A percentile compares a stretch with the other conserved stretches of the same genome.
Evolutionary conservation across 1,284 basidiomycete genomes (phyloP).

Genomic region (Cutaneotrichosporon sp.): DNA sequence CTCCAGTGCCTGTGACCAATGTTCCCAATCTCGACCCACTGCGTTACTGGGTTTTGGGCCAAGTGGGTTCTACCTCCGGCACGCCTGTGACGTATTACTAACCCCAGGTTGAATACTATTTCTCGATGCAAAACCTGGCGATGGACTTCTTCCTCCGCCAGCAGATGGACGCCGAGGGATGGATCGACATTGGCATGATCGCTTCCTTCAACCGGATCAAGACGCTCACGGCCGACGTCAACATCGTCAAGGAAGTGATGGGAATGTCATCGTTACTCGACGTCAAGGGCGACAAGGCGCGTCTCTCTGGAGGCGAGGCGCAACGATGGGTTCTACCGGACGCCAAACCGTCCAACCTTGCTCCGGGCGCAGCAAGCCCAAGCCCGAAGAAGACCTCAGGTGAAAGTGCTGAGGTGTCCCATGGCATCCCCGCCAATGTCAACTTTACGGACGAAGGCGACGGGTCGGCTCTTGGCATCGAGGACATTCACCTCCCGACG

Average conservation of each 20-base stretch:
- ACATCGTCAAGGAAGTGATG: conserved; percentile 68
- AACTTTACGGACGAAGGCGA: background rate
- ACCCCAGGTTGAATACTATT: conserved; percentile 73
- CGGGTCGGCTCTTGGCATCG: conserved; percentile 13
- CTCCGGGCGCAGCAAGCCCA: background rate
- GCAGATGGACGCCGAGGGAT: conserved; percentile 85
- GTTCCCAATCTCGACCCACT: conserved; percentile 59
- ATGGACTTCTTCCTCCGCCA: conserved; percentile 74
- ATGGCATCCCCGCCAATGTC: conserved; percentile 12
- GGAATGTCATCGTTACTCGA: conserved; percentile 64
- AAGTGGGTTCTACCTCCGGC: conserved; percentile 26
- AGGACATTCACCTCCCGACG: conserved; percentile 11
- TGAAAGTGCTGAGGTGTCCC: conserved; percentile 19
- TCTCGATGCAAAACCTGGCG: conserved; percentile 77
- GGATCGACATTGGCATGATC: conserved; percentile 74
- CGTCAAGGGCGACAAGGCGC: conserved; percentile 61
- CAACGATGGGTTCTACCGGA: conserved; percentile 67
- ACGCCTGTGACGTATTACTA: no score
- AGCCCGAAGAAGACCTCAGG: conserved; percentile 17
- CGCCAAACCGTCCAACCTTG: conserved; percentile 49
- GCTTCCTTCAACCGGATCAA: conserved; percentile 82
- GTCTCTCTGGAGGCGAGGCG: conserved; percentile 60
- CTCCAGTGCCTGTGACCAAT: conserved; percentile 58
- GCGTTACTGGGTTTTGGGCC: conserved; percentile 64
- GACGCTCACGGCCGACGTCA: conserved; percentile 61